phyloP scores from a whole-genome alignment of 495 filamentous ascomycete species.

The Saxispiralis lemnorum region DNA sequence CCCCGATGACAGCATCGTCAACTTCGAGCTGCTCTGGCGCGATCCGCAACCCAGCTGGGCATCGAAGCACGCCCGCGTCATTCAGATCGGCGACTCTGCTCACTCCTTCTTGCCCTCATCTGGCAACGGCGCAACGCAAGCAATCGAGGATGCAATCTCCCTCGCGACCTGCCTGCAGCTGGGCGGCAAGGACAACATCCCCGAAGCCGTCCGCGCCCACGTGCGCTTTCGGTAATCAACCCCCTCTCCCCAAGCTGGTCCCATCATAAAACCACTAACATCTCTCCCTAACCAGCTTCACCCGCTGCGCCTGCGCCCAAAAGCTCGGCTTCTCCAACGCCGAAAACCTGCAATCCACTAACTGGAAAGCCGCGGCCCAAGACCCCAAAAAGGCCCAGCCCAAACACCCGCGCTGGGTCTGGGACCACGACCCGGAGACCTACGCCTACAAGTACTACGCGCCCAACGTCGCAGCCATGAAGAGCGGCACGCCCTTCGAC shows the following conservation, averaged over 20 bases:
- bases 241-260: too few relatives aligned
- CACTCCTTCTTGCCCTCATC: slow-evolving; percentile 22
- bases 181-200: slow-evolving; percentile 13
- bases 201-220: slow-evolving; percentile 6
- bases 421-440: slow-evolving; percentile 41
- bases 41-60: slow-evolving; percentile 19
- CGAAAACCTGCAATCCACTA: slow-evolving; percentile 31
- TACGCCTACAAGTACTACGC: slow-evolving; percentile 38
- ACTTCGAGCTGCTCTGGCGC: slow-evolving; percentile 23
- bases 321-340: slow-evolving; percentile 18
- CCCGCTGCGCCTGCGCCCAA: slow-evolving; percentile 10
- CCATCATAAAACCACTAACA: neutral
- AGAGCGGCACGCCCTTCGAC: slow-evolving; percentile 11
- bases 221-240: slow-evolving; percentile 1
- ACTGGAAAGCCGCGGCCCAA: slow-evolving; percentile 38
- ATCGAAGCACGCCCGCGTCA: slow-evolving; percentile 16
- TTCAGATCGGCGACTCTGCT: slow-evolving; percentile 23
- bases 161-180: slow-evolving; percentile 22
- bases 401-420: slow-evolving; percentile 40
- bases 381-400: slow-evolving; percentile 39
- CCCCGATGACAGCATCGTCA: slow-evolving; percentile 19
- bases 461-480: slow-evolving; percentile 11
- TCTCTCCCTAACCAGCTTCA: slow-evolving; percentile 1
- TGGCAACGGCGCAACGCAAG: slow-evolving; percentile 24
- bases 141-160: slow-evolving; percentile 25